These are phyloP conservation scores for Omphalea diandra DNA, from an alignment of 441 rosid species.

Conservation along the genomic window DNA sequence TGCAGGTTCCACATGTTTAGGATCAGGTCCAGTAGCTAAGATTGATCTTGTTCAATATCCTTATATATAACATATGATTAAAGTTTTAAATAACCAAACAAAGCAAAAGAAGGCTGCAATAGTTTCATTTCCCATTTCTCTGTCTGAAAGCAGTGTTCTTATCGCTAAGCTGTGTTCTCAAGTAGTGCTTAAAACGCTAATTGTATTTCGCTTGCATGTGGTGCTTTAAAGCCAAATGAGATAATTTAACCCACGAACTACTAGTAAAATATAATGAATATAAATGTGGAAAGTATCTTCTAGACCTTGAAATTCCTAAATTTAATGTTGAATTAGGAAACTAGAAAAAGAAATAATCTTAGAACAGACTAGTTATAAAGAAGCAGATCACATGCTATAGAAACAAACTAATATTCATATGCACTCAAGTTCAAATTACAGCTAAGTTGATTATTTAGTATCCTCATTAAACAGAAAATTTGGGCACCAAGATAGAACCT, in stretches of 20 bases:
- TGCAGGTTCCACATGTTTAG: background rate
- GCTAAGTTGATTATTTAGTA: background rate
- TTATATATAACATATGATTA: background rate
- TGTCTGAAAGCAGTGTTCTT: background rate
- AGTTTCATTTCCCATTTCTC: background rate
- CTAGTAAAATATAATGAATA: background rate
- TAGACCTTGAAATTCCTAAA: background rate
- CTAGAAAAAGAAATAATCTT: background rate
- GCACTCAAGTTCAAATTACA: background rate
- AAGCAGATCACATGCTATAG: background rate
- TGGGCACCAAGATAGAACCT: slow-evolving; percentile 40
- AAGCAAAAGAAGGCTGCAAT: background rate
- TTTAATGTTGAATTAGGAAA: background rate
- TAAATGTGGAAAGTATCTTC: background rate
- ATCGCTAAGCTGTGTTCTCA: background rate
- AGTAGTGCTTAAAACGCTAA: background rate
- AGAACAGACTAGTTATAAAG: background rate
- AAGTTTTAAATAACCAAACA: background rate
- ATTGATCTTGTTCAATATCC: background rate
- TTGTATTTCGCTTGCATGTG: background rate
- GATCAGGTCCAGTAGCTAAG: background rate
- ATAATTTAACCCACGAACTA: background rate
- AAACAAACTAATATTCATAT: background rate
- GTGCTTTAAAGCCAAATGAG: background rate
- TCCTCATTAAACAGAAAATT: background rate